Evolutionary conservation across 2,329 filamentous ascomycete species (phyloP).

Genomic region (Diplodia intermedia): DNA sequence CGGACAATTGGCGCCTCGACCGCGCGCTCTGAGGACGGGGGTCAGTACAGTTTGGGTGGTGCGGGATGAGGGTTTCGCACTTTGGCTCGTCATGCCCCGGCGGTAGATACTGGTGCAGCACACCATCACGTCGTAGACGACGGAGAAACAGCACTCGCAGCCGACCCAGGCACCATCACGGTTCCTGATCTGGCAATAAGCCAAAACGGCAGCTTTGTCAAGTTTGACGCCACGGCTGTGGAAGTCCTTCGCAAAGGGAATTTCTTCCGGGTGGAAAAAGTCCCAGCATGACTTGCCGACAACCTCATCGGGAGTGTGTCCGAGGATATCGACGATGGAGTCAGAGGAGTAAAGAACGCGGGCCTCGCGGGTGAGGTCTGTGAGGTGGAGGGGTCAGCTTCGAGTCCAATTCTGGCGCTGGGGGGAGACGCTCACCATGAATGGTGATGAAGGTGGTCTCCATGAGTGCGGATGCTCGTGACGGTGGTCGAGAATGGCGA

Average conservation of each 20-base stretch:
- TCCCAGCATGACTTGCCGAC: constrained; percentile 80
- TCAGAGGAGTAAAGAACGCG: constrained; percentile 84
- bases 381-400: constrained; percentile 33
- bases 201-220: constrained; percentile 84
- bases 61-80: constrained; percentile 59
- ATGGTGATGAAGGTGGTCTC: constrained; percentile 92
- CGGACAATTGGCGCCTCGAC: constrained; percentile 79
- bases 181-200: constrained; percentile 76
- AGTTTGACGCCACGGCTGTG: constrained; percentile 76
- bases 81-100: constrained; percentile 71
- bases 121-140: constrained; percentile 87
- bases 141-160: constrained; percentile 88
- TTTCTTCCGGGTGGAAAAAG: constrained; percentile 83
- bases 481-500: background rate
- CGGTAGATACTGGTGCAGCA: constrained; percentile 82
- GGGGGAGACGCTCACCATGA: constrained; percentile 64
- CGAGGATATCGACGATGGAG: constrained; percentile 82
- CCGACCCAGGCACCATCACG: constrained; percentile 74
- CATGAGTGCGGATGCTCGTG: constrained; percentile 56
- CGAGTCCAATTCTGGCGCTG: constrained; percentile 21
- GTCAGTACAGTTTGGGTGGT: constrained; percentile 34
- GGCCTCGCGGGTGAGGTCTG: constrained; percentile 77
- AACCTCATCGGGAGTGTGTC: constrained; percentile 78
- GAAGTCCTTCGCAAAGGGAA: constrained; percentile 74
- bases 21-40: constrained; percentile 68